Base-by-base conservation (phyloP, 176 grass and related monocot genomes). In the Cenchrus purpureus region DNA sequence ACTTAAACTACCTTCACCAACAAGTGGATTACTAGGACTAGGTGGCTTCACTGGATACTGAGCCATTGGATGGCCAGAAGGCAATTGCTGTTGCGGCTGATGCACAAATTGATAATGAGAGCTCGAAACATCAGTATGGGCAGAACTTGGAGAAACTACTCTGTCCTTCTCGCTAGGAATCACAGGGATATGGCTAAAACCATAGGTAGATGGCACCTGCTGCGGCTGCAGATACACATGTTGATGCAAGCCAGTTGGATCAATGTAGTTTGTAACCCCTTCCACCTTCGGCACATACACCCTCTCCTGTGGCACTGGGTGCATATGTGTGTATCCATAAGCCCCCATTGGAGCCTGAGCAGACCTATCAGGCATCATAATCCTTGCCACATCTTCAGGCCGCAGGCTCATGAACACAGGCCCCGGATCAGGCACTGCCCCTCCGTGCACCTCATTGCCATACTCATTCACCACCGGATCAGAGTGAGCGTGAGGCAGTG, bases 401-500 rank as follows among this genome's bases (percentile, higher is more conserved):
- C 85, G 83, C 84, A 92, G 82, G 65, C 90, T 97, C 82, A 94
- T 92, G 43, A 86, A 94, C 76, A 94, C 68, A 1, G 88, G 84
- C 44, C 66, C 68, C 0, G 82, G 65, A 52, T 94, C 91, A 15
- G 79, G 60, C 11, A 11, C 82, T 56, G 75, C 73, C 76, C 86
- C 87, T 50, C 85, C 88, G 0, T 80, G 77, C 48, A 81, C 90
- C 80, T 94, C 88, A 50, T 71, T 84, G 12, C 42, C 48, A 66
- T 76, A 90, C 1, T 92, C 93, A 87, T 84, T 83, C 59, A 91
- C 66, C 73, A 90, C 60, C 0, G 94, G 84, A 71, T 99, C 97
- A 48, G 97, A 99, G 83, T 97, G 94, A 0, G 86, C 76, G 7
- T 99, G 97, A 12, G 94, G 91, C 73, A 99, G 83, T 40, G 72